Percentiles rank a stretch among this genome's conserved stretches.
Evolutionary conservation across 768 basidiomycete species (phyloP).

Genomic region (Naematelia aurantialba): DNA sequence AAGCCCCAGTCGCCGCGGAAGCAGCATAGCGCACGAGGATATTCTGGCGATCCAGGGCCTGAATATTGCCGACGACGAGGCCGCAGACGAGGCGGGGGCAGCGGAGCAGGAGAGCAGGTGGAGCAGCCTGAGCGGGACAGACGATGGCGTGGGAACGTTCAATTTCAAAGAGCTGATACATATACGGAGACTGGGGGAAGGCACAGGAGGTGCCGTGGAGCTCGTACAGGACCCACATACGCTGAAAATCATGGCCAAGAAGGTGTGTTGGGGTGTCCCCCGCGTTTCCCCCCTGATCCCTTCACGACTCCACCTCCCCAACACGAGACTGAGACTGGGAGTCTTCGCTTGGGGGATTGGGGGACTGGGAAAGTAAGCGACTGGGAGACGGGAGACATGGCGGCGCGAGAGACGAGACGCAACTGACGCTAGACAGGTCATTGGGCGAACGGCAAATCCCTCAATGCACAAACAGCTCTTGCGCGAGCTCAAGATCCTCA

Average conservation of each 20-base stretch:
- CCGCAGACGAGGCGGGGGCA: neutral
- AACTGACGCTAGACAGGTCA: slow-evolving; percentile 38
- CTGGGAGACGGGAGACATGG: no score
- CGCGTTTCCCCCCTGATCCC: no score
- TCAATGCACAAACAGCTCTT: slow-evolving; percentile 51
- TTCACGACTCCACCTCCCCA: neutral
- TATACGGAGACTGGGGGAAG: slow-evolving; percentile 47
- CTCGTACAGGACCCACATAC: slow-evolving; percentile 42
- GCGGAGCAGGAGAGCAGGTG: slow-evolving; percentile 7
- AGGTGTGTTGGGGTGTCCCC: slow-evolving; percentile 36
- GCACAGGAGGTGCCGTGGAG: slow-evolving; percentile 50
- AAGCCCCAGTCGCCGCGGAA: neutral
- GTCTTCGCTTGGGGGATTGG: no score
- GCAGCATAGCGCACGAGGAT: neutral
- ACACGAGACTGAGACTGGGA: neutral
- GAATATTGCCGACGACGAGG: slow-evolving; percentile 2
- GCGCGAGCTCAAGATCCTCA: slow-evolving; percentile 50
- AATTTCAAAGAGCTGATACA: slow-evolving; percentile 37
- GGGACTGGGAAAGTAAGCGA: no score
- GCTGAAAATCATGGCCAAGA: slow-evolving; percentile 50
- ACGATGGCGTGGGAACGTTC: slow-evolving; percentile 18
- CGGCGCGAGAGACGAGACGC: no score
- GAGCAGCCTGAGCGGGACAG: slow-evolving; percentile 14
- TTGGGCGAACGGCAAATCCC: slow-evolving; percentile 50
- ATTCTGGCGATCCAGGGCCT: slow-evolving; percentile 13